Percentiles rank a stretch among this genome's conserved stretches.
phyloP scores from a whole-genome alignment of 2,329 filamentous ascomycete species.

The Xylariaceae sp. region DNA sequence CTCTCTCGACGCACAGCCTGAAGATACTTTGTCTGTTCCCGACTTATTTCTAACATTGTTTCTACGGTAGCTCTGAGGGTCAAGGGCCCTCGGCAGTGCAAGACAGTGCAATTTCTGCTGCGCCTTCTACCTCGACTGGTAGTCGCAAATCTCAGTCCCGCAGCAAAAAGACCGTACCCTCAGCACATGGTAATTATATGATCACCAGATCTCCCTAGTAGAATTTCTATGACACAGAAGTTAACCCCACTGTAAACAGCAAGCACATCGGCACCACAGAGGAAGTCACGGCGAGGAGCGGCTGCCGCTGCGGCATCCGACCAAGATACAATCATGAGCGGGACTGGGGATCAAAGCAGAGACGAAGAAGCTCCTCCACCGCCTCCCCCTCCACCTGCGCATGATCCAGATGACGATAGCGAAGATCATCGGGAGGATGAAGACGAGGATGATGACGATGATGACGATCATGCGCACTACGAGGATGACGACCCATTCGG shows the following conservation, averaged over 20 bases:
- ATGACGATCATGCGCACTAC: conserved; percentile 53
- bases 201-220: neutral
- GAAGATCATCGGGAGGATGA: conserved; percentile 42
- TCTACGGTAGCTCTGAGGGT: conserved; percentile 45
- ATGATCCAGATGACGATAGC: conserved; percentile 34
- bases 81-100: conserved; percentile 60
- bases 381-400: conserved; percentile 40
- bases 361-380: conserved; percentile 33
- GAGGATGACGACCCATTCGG: conserved; percentile 62
- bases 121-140: conserved; percentile 53
- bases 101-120: conserved; percentile 46
- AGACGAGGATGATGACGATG: conserved; percentile 52
- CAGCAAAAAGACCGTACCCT: conserved; percentile 59
- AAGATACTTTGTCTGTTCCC: conserved; percentile 18
- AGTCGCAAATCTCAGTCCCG: conserved; percentile 68
- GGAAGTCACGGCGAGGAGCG: conserved; percentile 49
- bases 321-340: conserved; percentile 66
- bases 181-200: conserved; percentile 34
- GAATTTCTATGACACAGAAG: neutral
- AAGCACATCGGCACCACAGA: conserved; percentile 35
- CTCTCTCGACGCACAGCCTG: neutral
- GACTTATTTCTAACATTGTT: conserved; percentile 17
- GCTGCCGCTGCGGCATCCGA: conserved; percentile 42
- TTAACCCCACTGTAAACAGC: conserved; percentile 14
- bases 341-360: conserved; percentile 53